phyloP scores from a whole-genome alignment of 768 basidiomycete species.

The Kwoniella sp. region DNA sequence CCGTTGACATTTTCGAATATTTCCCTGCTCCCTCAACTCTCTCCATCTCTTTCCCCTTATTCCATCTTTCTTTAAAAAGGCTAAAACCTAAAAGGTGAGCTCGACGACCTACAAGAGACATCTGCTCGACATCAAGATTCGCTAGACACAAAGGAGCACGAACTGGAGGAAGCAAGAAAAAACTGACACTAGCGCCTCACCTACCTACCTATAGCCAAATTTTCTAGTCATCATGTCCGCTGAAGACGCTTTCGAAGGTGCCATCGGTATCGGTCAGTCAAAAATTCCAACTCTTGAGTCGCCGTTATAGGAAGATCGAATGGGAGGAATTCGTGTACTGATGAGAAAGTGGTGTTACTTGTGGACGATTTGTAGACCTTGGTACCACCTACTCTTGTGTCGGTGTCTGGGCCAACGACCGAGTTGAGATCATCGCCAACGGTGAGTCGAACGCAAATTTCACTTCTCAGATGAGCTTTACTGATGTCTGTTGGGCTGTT shows the following conservation, averaged over 20 bases:
- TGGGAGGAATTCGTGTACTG: neutral
- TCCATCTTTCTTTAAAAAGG: conserved; percentile 25
- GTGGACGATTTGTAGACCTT: conserved; percentile 34
- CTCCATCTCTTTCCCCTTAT: conserved; percentile 18
- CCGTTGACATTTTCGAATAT: neutral
- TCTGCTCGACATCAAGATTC: neutral
- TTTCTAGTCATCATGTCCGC: conserved; percentile 65
- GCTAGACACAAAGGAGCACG: neutral
- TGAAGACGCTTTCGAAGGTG: conserved; percentile 92
- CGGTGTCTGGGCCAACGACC: conserved; percentile 59
- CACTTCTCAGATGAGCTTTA: conserved; percentile 1
- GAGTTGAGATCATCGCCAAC: conserved; percentile 58
- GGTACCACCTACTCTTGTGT: conserved; percentile 60
- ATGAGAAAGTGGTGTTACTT: neutral
- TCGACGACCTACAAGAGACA: neutral
- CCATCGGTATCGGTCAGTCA: conserved; percentile 81
- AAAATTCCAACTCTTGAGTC: neutral
- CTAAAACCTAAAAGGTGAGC: conserved; percentile 29
- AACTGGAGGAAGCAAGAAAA: neutral
- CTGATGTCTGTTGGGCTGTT: conserved; percentile 6
- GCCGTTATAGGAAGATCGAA: neutral
- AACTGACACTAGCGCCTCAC: conserved; percentile 5
- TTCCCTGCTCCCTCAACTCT: conserved; percentile 1
- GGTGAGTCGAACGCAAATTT: conserved; percentile 29
- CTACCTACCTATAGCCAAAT: conserved; percentile 26